phyloP scores from a whole-genome alignment of 129 eudicot species.

The Tagetes patula region DNA sequence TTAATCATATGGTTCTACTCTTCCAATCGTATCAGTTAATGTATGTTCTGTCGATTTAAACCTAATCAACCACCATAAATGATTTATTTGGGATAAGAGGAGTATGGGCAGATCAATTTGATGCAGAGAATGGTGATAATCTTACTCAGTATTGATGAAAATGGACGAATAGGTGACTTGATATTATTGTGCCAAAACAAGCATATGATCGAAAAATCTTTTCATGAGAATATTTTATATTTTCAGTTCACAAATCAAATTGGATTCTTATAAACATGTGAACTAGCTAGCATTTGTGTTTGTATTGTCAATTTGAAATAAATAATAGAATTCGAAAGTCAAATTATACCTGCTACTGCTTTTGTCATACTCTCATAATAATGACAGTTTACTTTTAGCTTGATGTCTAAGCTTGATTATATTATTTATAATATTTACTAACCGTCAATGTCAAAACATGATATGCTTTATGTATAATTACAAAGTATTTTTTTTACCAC shows the following conservation, averaged over 20 bases:
- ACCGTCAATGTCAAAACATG: neutral
- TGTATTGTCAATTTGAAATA: neutral
- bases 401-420: slow-evolving; percentile 5
- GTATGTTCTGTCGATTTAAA: neutral
- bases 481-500: neutral
- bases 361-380: slow-evolving; percentile 22
- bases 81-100: slow-evolving; percentile 16
- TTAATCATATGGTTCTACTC: neutral
- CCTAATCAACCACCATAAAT: neutral
- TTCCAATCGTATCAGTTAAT: neutral
- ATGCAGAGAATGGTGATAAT: slow-evolving; percentile 4
- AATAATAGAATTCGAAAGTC: slow-evolving; percentile 2
- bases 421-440: neutral
- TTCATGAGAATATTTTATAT: neutral
- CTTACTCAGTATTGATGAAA: neutral
- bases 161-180: neutral
- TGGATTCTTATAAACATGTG: neutral
- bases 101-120: neutral
- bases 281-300: neutral
- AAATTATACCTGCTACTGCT: slow-evolving; percentile 5
- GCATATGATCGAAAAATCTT: neutral
- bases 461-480: neutral
- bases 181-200: neutral
- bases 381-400: slow-evolving; percentile 14
- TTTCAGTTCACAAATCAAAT: neutral